Base-by-base conservation (phyloP, 106 monocot species). In the Hemerocallis citrina region DNA sequence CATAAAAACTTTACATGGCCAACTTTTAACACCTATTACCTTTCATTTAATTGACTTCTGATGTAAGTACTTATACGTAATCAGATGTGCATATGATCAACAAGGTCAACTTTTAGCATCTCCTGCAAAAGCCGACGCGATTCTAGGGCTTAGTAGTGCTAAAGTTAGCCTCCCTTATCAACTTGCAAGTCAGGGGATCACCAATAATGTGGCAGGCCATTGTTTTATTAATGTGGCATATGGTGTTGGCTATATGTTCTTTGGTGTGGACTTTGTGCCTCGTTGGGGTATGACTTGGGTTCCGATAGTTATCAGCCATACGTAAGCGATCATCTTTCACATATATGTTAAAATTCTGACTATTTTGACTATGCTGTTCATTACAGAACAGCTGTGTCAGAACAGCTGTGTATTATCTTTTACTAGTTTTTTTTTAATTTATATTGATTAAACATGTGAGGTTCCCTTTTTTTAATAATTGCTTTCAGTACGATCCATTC, bases 181-280 rank as follows among this genome's bases (percentile, higher is more conserved):
- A 55, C 31, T 94, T 38, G 71, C 77, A 30, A 64, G 60, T 69
- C 79, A 89, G 75, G 81, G 82, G 33, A 63, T 89, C 44, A 82
- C 75, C 57, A 72, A 69, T 43, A 85, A 94, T 74, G 70, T 94
- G n/a, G 43, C 83, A 5, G 93, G 89, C 16, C 93, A 94, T 62
- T 94, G 93, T 40, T 80, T 94, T 35, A 68, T 64, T 8, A 67
- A 25, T 47, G 82, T 80, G 55, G 39, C 73, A 34, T 40, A 65
- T 50, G 69, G 48, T 70, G 85, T 69, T 57, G 93, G 93, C 4
- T 85, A 85, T 64, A 62, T 94, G 79, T 89, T 94, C 79, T 74
- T 94, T 23, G 93, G 93, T 42, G 79, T 80, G 65, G 89, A 85
- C 34, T 94, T 79, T 68, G 73, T 94, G 29, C 93, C 93, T 36